Evolutionary conservation across 371 early-diverging fungal species (phyloP).

Genomic region (Encephalitozoon hellem): DNA sequence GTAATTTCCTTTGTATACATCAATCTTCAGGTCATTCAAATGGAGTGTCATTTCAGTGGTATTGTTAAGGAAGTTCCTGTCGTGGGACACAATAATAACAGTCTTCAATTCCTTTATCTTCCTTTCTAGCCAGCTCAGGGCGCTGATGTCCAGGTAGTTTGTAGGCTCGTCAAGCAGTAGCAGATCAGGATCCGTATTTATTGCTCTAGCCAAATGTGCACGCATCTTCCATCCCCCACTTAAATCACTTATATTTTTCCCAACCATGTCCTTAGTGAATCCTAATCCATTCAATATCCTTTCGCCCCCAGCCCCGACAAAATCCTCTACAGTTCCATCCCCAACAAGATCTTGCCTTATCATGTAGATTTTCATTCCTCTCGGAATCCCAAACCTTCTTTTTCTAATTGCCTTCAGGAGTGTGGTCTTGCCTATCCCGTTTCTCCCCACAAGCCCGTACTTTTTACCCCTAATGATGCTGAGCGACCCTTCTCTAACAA

Average conservation of each 20-base stretch:
- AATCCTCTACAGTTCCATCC: slow-evolving; percentile 63
- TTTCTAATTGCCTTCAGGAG: slow-evolving; percentile 68
- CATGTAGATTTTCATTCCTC: slow-evolving; percentile 83
- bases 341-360: slow-evolving; percentile 75
- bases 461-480: slow-evolving; percentile 11
- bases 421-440: slow-evolving; percentile 54
- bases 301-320: slow-evolving; percentile 81
- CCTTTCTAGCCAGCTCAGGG: slow-evolving; percentile 87
- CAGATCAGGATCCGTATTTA: slow-evolving; percentile 83
- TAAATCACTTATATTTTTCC: slow-evolving; percentile 73
- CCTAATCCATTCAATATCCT: slow-evolving; percentile 84
- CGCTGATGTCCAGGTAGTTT: slow-evolving; percentile 77
- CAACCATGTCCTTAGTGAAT: slow-evolving; percentile 70
- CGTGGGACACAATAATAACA: slow-evolving; percentile 88
- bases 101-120: slow-evolving; percentile 72
- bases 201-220: slow-evolving; percentile 80
- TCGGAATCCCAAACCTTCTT: slow-evolving; percentile 73
- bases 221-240: slow-evolving; percentile 98
- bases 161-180: slow-evolving; percentile 95
- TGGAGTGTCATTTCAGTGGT: slow-evolving; percentile 87
- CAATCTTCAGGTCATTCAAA: slow-evolving; percentile 72
- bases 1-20: slow-evolving; percentile 87
- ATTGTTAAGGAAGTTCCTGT: slow-evolving; percentile 90
- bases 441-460: slow-evolving; percentile 52
- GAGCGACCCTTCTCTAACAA: slow-evolving; percentile 22